These are phyloP conservation scores for Scheffersomyces quercinus DNA, from an alignment of 1,139 yeast species.

Conservation along the genomic window DNA sequence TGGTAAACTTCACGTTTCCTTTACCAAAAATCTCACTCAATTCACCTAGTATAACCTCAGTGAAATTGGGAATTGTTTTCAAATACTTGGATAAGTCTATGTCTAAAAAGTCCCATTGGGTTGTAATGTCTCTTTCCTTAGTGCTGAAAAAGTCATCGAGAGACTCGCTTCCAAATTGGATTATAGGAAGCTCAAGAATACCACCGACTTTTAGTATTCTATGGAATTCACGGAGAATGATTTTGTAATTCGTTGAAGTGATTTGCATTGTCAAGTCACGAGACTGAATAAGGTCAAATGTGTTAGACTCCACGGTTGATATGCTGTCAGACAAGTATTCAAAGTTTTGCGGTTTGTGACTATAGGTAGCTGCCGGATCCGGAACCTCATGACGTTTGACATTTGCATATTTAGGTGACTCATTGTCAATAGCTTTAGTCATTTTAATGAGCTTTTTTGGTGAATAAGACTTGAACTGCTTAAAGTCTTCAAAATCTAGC, in stretches of 20 bases:
- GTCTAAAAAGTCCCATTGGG: conserved; percentile 19
- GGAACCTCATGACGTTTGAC: conserved; percentile 13
- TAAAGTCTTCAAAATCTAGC: conserved; percentile 28
- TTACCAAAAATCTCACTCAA: conserved; percentile 34
- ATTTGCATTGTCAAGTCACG: conserved; percentile 39
- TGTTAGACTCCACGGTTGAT: conserved; percentile 26
- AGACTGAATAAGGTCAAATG: conserved; percentile 39
- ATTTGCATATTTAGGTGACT: conserved; percentile 19
- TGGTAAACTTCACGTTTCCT: conserved; percentile 32
- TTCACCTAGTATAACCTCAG: conserved; percentile 23
- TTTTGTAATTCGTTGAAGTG: conserved; percentile 24
- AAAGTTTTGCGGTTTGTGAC: conserved; percentile 39
- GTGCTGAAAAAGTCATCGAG: not conserved
- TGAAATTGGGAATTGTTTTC: conserved; percentile 28
- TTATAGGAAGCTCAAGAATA: conserved; percentile 31
- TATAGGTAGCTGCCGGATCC: conserved; percentile 19
- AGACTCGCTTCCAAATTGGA: conserved; percentile 10
- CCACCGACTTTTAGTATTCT: conserved; percentile 42
- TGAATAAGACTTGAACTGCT: conserved; percentile 22
- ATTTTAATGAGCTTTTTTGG: conserved; percentile 30
- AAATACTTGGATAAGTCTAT: conserved; percentile 20
- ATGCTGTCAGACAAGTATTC: conserved; percentile 34
- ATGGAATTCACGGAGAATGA: conserved; percentile 33
- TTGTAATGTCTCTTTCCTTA: not conserved
- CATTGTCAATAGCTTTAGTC: conserved; percentile 26